Conservation (phyloP, 2,329 filamentous ascomycete species). For the Capronia americana region DNA sequence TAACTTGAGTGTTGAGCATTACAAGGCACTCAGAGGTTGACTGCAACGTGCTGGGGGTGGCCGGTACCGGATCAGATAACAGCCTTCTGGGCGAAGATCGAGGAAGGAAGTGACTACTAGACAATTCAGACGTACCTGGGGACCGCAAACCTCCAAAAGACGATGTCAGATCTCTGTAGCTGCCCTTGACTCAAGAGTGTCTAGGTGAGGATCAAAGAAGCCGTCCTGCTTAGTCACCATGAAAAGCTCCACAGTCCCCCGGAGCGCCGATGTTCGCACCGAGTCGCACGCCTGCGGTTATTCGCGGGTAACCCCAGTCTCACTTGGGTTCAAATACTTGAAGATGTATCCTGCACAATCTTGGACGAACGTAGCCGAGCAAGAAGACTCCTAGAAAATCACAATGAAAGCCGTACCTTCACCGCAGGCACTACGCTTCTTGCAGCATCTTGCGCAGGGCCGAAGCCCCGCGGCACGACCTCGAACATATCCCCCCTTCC, state of each 20-base stretch:
- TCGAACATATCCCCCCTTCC: slow-evolving; percentile 30
- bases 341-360: background rate
- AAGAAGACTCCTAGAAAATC: background rate
- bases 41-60: background rate
- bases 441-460: slow-evolving; percentile 22
- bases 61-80: background rate
- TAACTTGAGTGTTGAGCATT: background rate
- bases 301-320: slow-evolving; percentile 4
- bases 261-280: slow-evolving; percentile 3
- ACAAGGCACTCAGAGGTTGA: background rate
- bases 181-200: background rate
- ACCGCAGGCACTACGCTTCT: slow-evolving; percentile 30
- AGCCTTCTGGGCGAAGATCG: background rate
- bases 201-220: background rate
- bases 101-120: background rate
- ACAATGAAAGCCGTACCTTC: slow-evolving; percentile 33
- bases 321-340: slow-evolving; percentile 11
- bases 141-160: background rate
- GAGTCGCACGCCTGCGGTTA: background rate
- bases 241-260: background rate
- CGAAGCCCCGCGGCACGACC: slow-evolving; percentile 15
- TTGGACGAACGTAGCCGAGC: background rate
- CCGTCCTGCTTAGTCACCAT: background rate
- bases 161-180: background rate
- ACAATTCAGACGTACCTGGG: background rate